Evolutionary conservation across 2,329 filamentous ascomycete species (phyloP).

Genomic region (Phymatotrichopsis omnivora): DNA sequence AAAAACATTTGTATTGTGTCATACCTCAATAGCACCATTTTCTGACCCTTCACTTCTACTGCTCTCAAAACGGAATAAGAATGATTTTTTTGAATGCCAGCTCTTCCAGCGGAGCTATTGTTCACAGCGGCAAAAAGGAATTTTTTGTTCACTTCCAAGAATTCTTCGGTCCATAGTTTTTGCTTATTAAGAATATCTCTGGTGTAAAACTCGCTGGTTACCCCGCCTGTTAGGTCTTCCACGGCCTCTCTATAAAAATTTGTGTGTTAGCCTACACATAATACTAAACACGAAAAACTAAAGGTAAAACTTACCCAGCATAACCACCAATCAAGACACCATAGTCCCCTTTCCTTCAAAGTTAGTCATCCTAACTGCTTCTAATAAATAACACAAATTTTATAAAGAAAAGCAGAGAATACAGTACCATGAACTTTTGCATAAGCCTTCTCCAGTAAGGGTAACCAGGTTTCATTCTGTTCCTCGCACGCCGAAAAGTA

Average conservation of each 20-base stretch:
- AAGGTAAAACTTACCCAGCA: conserved; percentile 42
- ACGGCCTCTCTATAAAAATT: conserved; percentile 43
- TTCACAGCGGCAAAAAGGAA: conserved; percentile 53
- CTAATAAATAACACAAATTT: no score
- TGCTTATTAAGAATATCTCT: conserved; percentile 68
- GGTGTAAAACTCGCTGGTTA: conserved; percentile 57
- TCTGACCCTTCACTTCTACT: conserved; percentile 39
- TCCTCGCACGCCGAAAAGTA: conserved; percentile 65
- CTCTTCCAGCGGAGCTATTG: no score
- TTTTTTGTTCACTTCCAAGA: conserved; percentile 68
- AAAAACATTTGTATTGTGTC: no score
- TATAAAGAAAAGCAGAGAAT: no score
- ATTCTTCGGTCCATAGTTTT: conserved; percentile 70
- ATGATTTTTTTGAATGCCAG: conserved; percentile 49
- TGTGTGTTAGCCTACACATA: no score
- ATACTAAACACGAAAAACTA: background rate
- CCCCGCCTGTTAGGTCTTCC: conserved; percentile 55
- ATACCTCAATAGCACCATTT: conserved; percentile 41
- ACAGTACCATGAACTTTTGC: conserved; percentile 74
- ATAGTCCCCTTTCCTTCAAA: no score
- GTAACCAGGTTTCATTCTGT: conserved; percentile 72
- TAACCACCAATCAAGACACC: conserved; percentile 65
- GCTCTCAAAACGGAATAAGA: conserved; percentile 51
- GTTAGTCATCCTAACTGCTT: no score
- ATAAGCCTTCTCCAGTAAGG: conserved; percentile 70